Evolutionary conservation across 2,329 filamentous ascomycete species (phyloP), one percentile per base, ranked within the genome.

Genomic region (Colletotrichum gigasporum): DNA sequence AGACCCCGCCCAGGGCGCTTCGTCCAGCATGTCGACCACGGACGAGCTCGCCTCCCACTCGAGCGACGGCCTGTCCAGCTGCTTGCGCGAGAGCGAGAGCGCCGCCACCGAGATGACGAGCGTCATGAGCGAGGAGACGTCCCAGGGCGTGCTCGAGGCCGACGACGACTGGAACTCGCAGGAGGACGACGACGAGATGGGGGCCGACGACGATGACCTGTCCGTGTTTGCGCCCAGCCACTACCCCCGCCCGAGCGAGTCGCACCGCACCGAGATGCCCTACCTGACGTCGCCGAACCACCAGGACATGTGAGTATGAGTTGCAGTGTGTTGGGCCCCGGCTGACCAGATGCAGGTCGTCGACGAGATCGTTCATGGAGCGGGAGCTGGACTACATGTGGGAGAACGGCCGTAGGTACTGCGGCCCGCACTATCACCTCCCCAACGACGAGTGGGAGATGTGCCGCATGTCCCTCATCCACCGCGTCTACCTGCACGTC

Each of bases 371-470:
- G n/a, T 71, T 85, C 51, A 82, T 80, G 71, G 80, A 80, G 39
- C 74, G 77, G 61, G 82, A 84, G 66, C 78, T 90, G 30, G 83
- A 87, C 71, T 85, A 85, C 67, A 79, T 86, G 57, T 78, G 84
- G 65, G 87, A 90, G 66, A 85, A 91, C 74, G 86, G 83, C 42
- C 85, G 89, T 20, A 82, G 89, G 68, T 89, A 88, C 71, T 88
- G 89, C 70, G 80, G 84, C 32, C 80, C 82, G 32, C 58, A 63
- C 24, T 91, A 90, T 70, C 87, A 82, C 72, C 88, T 90, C 82
- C 89, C 89, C 12, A 90, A 90, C 72, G 89, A 91, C 69, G 85
- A 90, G 45, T 76, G 82, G 45, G 89, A 91, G 71, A 87, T 90
- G 73, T 86, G 87, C 45, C 85, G 89, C 41, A 74, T 90, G 52